Evolutionary conservation across 805 yeast species (phyloP).

Genomic region (Nakazawaea holstii): DNA sequence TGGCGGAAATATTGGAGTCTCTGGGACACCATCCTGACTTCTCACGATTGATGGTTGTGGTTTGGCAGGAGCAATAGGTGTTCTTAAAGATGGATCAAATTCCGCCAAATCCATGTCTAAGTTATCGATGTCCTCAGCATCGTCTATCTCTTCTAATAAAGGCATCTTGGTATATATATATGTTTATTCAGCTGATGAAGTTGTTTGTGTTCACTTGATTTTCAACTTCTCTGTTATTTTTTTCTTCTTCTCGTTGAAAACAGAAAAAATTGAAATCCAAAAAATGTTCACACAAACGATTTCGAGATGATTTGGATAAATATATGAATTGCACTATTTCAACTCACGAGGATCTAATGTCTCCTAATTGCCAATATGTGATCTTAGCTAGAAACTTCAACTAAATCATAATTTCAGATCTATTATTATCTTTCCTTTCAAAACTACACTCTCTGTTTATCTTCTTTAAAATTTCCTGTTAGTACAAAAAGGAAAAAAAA

Average conservation of each 20-base stretch:
- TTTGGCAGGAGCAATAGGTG: conserved; percentile 66
- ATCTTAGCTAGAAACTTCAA: too few species aligned
- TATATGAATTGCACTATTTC: too few species aligned
- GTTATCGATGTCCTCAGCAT: conserved; percentile 82
- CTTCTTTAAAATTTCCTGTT: too few species aligned
- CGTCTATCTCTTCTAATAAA: conserved; percentile 63
- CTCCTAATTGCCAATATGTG: too few species aligned
- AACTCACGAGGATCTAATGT: too few species aligned
- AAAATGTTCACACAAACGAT: too few species aligned
- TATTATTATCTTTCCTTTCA: too few species aligned
- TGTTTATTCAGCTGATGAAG: neutral
- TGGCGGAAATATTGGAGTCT: conserved; percentile 25
- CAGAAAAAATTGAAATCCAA: neutral
- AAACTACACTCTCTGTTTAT: too few species aligned
- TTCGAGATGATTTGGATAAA: too few species aligned
- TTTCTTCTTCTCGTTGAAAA: neutral
- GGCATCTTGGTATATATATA: conserved; percentile 43
- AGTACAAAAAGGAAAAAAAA: too few species aligned
- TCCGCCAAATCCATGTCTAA: conserved; percentile 93
- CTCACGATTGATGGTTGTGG: conserved; percentile 55
- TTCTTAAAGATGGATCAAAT: conserved; percentile 65
- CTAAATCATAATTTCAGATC: too few species aligned
- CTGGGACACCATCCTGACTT: conserved; percentile 41
- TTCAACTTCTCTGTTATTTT: neutral
- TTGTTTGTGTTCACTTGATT: neutral